Conservation (phyloP, 2,329 filamentous ascomycete species). For the Talaromyces atroroseus region DNA sequence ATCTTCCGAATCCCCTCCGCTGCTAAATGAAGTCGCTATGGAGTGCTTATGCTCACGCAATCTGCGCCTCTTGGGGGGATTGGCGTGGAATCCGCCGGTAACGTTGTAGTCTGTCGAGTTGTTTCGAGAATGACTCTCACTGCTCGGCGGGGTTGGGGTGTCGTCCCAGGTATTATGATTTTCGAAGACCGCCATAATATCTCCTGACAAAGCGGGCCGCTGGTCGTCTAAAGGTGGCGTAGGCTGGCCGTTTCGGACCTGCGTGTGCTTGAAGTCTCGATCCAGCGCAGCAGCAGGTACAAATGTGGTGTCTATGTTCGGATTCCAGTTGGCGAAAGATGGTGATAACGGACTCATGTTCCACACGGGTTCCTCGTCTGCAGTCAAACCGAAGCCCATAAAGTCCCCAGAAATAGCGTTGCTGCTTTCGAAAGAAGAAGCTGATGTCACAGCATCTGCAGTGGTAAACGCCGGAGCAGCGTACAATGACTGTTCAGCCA, state of each 20-base stretch:
- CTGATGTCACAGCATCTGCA: slow-evolving; percentile 15
- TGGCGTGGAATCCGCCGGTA: not conserved
- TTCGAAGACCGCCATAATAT: slow-evolving; percentile 4
- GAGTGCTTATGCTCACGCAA: slow-evolving; percentile 15
- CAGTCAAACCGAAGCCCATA: slow-evolving; percentile 23
- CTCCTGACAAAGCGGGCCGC: slow-evolving; percentile 1
- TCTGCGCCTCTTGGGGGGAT: slow-evolving; percentile 18
- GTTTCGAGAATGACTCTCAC: slow-evolving; percentile 5
- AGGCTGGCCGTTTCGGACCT: slow-evolving; percentile 35
- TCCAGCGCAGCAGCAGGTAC: slow-evolving; percentile 22
- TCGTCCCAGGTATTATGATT: slow-evolving; percentile 12
- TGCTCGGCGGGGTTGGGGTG: slow-evolving; percentile 14
- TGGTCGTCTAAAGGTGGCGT: slow-evolving; percentile 32
- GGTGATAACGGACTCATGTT: slow-evolving; percentile 26
- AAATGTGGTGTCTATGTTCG: slow-evolving; percentile 23
- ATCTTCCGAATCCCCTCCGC: slow-evolving; percentile 20
- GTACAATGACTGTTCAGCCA: slow-evolving; percentile 18
- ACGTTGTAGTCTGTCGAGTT: slow-evolving; percentile 8
- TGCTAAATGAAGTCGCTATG: slow-evolving; percentile 17
- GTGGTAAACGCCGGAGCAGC: slow-evolving; percentile 15
- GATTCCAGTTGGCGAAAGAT: slow-evolving; percentile 22
- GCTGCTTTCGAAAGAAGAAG: slow-evolving; percentile 16
- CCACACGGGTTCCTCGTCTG: slow-evolving; percentile 28
- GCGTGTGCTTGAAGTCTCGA: slow-evolving; percentile 28
- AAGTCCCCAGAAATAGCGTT: slow-evolving; percentile 25